Base-by-base conservation (phyloP, 352 stramenopile species). In the Phytophthora ohioensis region DNA sequence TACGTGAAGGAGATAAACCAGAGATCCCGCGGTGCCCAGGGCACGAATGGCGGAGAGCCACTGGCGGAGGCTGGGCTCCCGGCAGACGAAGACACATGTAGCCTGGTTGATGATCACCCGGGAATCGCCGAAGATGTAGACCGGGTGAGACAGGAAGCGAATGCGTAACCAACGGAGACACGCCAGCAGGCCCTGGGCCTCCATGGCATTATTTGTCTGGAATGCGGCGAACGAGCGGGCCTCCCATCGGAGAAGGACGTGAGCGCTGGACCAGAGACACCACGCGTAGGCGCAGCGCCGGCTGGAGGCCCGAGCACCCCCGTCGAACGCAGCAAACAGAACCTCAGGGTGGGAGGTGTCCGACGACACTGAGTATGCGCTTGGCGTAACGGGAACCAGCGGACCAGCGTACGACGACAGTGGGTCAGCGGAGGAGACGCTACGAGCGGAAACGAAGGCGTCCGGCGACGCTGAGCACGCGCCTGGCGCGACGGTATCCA, bases 201-300 rank as follows among this genome's bases (percentile, higher is more conserved):
- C 64, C 72, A 73, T 79, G 5, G 15, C 54, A 34, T 73, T 73
- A 27, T 71, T 76, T 3, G 67, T 71, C 1, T 64, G 58, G 0
- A 34, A 15, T 5, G 7, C 38, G 11, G 0, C 10, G 43, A 71
- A 79, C 1, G 49, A 9, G 31, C 5, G 7, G 0, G 39, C 47
- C 15, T 53, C 32, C 67, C 67, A 69, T 10, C 61, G 53, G 4
- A 76, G 30, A 6, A 70, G 17, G 0, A 11, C 1, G 17, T 59
- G 32, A 9, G 2, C 10, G 0, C 2, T 30, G 0, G 38, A 46
- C 71, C 60, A 79, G 1, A 75, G 46, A n/a, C 57, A 79, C 57
- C 71, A 70, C 5, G 13, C 62, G 21, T 38, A 71, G 0, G 61
- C 61, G 21, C 55, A 67, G 9, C 21, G 55, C 36, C 36, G 1